phyloP scores from a whole-genome alignment of 2,329 filamentous ascomycete species.

The Ophiocordyceps camponoti-leonardi region DNA sequence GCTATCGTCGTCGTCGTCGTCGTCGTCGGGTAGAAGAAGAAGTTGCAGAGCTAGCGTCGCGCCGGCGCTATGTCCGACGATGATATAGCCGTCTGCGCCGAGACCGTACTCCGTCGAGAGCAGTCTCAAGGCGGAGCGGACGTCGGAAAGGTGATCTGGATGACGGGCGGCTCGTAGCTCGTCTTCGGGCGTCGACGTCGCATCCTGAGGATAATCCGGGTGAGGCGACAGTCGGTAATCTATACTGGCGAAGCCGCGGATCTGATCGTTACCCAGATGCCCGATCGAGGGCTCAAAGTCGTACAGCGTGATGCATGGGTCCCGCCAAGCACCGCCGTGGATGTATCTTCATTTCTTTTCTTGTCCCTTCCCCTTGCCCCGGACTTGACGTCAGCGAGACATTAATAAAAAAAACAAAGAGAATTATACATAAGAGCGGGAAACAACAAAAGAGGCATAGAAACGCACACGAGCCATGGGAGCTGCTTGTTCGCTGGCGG shows the following conservation, averaged over 20 bases:
- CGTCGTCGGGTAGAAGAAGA: conserved; percentile 26
- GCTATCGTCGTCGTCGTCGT: conserved; percentile 13
- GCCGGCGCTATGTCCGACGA: conserved; percentile 46
- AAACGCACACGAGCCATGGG: conserved; percentile 19
- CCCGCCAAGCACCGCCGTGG: conserved; percentile 48
- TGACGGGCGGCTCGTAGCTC: conserved; percentile 30
- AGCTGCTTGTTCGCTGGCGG: conserved; percentile 4
- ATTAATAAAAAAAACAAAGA: neutral
- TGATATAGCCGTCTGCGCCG: conserved; percentile 32
- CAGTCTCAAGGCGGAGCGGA: conserved; percentile 31
- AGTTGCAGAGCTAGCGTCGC: conserved; percentile 49
- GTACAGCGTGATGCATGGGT: conserved; percentile 30
- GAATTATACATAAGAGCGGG: too few species aligned
- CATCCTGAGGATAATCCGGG: conserved; percentile 23
- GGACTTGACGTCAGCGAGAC: neutral
- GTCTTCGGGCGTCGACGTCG: conserved; percentile 7
- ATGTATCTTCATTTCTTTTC: conserved; percentile 23
- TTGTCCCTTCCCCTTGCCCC: neutral
- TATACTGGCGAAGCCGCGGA: conserved; percentile 46
- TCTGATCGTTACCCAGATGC: conserved; percentile 16
- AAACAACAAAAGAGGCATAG: neutral
- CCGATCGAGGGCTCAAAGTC: conserved; percentile 28
- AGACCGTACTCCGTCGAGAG: conserved; percentile 24
- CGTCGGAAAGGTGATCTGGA: conserved; percentile 41
- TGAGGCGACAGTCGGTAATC: conserved; percentile 43